Base-by-base conservation (phyloP, 2,329 filamentous ascomycete species). In the Rhinocladiella mackenziei region DNA sequence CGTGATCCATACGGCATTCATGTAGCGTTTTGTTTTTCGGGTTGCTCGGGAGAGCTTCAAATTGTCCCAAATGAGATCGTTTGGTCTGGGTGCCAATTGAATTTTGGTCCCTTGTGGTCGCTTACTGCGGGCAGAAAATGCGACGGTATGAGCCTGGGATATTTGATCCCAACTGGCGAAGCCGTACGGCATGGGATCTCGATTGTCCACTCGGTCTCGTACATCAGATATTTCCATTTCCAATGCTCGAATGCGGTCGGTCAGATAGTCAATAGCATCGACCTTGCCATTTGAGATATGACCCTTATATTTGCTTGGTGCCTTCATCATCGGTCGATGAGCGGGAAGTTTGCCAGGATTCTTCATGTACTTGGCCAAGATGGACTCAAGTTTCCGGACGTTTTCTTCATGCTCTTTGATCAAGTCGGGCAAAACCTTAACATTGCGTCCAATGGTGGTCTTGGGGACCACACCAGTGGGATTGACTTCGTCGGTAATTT, bases 11-110 rank as follows among this genome's bases (percentile, higher is more conserved):
- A 95, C 65, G 48, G 84, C 84, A 67, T 92, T 94, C 58, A 88
- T 74, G 50, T 91, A 75, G 28, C 83, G 75, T 57, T 84, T 84
- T 69, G 84, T 85, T 50, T 76, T 77, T 40, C 89, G 79, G 1
- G 81, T 77, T 19, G 77, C 71, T 28, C 81, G 81, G 11, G 75
- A 78, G 44, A 97, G 70, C 4, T 80, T 76, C 70, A 98, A 77
- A 59, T 98, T 98, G 62, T 88, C 84, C 92, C 92, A 98, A 54
- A 98, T 94, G 40, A 98, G 78, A 62, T 97, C 91, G 61, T 86
- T 88, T 2, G 92, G 91, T 46, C 81, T 80, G 2, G 92, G 89
- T 1, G 92, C 89, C 10, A 97, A 74, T 4, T 71, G 74, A 43
- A 98, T 79, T 0, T 78, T 85, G 0, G 88, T 81, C 4, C 87